Evolutionary conservation across 1,284 basidiomycete genomes (phyloP), one percentile per base, ranked within the genome.

Genomic region (Moesziomyces antarcticus): DNA sequence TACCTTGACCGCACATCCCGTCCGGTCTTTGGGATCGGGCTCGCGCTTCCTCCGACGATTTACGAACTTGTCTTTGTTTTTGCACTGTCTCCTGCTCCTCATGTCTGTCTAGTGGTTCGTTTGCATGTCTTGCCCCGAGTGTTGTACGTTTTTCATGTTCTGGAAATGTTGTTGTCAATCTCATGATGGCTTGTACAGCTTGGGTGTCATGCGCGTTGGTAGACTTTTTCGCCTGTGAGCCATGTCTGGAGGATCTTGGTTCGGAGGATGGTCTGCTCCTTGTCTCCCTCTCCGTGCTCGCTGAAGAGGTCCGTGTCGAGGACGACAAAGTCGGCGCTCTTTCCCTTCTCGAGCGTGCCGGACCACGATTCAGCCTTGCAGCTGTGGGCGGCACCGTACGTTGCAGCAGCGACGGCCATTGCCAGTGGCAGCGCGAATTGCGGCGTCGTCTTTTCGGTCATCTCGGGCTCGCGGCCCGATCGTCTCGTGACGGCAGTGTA

Each of bases 371-470:
- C 73, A 3, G 69, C 64, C 47, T 65, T 71, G 46, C 73, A 75
- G 30, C 68, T 70, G 49, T 63, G 52, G 10, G 73, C 73, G 1
- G 69, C 73, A 9, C 73, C 69, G 33, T 69, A 62, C 9, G 58
- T 68, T 4, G 73, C 73, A 2, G 69, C 73, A 6, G 65, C 57
- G 11, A 75, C 21, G 3, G 73, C 57, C 49, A 49, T 67, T 13
- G 68, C 64, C 4, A 75, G 54, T n/a, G 73, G 73, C 25, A 75
- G 43, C 0, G 73, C 73, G n/a, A 68, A 75, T 25, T 75, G 59
- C 3, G 73, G 69, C 13, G 68, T 73, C 5, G 69, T 75, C 42
- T 33, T 62, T 9, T 41, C 43, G 4, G 56, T 25, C 35, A 63
- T 27, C 21, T 58, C 46, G 5, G 73, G 69, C 20, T 73, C 57